These are phyloP conservation scores for Chernovozyma aurita DNA, from an alignment of 1,139 yeast genomes.

Conservation along the genomic window DNA sequence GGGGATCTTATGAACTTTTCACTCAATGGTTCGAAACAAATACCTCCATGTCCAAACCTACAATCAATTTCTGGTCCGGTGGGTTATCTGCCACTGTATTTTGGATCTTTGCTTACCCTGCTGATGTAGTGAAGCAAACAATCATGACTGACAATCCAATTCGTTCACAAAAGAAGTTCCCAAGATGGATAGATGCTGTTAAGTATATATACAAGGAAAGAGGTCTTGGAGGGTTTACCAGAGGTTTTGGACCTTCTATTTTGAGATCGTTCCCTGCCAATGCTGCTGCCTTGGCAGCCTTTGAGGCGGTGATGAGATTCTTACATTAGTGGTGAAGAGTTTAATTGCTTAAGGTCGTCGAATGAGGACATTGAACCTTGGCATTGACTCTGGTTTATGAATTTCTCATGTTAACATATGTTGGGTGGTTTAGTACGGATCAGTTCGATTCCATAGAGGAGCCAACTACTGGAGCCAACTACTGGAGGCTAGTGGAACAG, in stretches of 20 bases:
- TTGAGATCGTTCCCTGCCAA: constrained; percentile 81
- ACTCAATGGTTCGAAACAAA: constrained; percentile 63
- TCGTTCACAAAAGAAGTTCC: constrained; percentile 57
- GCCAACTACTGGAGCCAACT: no score
- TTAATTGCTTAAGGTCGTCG: no score
- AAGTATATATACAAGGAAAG: constrained; percentile 56
- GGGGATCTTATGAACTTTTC: constrained; percentile 87
- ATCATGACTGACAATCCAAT: constrained; percentile 77
- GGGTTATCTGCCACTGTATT: constrained; percentile 82
- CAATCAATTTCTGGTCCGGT: constrained; percentile 88
- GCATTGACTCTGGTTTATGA: no score
- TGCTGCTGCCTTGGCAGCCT: constrained; percentile 90
- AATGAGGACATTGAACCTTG: no score
- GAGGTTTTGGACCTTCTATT: constrained; percentile 78
- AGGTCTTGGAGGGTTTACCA: constrained; percentile 60
- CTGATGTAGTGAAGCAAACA: constrained; percentile 85
- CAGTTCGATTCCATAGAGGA: no score
- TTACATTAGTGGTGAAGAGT: constrained; percentile 41
- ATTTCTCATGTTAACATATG: no score
- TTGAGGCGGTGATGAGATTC: constrained; percentile 74
- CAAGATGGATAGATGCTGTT: constrained; percentile 71
- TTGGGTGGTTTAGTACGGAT: no score
- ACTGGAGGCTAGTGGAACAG: no score
- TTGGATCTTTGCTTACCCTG: constrained; percentile 89
- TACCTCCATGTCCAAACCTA: constrained; percentile 59